Evolutionary conservation across 306 rosid species (phyloP).

Genomic region (Luffa aegyptiaca): DNA sequence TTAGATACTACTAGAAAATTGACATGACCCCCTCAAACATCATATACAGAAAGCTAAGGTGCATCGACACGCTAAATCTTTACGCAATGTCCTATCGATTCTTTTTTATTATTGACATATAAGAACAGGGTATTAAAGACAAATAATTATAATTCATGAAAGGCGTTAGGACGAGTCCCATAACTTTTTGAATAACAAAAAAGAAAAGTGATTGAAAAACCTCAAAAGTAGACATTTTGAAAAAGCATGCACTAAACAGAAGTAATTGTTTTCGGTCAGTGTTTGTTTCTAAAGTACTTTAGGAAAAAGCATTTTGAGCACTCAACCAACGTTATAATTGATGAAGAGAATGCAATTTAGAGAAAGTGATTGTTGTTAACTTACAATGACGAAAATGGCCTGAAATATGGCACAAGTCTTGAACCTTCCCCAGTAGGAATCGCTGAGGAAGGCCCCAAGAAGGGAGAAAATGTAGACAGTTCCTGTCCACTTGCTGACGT

Average conservation of each 20-base stretch:
- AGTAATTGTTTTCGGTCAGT: background rate
- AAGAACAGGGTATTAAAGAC: background rate
- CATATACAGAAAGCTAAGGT: background rate
- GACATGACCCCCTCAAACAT: background rate
- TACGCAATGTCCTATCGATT: background rate
- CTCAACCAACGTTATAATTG: background rate
- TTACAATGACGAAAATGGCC: constrained; percentile 51
- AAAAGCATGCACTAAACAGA: background rate
- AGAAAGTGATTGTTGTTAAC: constrained; percentile 1
- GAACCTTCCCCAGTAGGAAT: constrained; percentile 74
- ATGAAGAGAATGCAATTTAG: background rate
- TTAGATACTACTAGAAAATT: background rate
- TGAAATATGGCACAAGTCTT: constrained; percentile 63
- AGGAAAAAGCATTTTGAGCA: background rate
- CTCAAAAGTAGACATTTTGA: background rate
- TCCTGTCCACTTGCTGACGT: constrained; percentile 78
- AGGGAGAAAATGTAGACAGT: constrained; percentile 73
- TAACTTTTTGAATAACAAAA: background rate
- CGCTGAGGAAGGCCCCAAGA: constrained; percentile 79
- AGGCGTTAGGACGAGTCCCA: background rate
- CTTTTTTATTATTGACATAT: background rate
- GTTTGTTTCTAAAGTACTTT: background rate
- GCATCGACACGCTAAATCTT: background rate
- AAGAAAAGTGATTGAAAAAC: background rate
- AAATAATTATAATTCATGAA: background rate